Evolutionary conservation across 768 basidiomycete species (phyloP), one percentile per base, ranked within the genome.

Genomic region (Boletus coccyginus): DNA sequence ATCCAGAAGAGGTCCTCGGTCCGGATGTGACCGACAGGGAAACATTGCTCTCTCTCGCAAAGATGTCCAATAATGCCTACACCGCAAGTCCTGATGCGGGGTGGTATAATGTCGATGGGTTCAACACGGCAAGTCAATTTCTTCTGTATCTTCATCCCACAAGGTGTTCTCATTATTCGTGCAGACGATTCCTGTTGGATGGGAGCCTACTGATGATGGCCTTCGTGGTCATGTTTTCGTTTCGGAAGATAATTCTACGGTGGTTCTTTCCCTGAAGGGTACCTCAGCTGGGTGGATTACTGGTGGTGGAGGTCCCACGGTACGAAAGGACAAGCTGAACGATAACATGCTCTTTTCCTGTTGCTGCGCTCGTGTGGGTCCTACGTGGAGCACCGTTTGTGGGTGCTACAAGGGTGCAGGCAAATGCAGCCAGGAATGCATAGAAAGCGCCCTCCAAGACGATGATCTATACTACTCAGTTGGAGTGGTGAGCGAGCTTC

Each of bases 341-440:
- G 95, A 98, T 65, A 98, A 96, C 66, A 75, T 95, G n/a, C 74
- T 98, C 35, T 96, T 96, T 75, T 89, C 92, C 5, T 98, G 96
- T 72, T 98, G 96, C 71, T 98, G 96, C 65, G 95, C 94, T 3
- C 81, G 90, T 8, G 91, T 98, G n/a, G 92, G 90, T 35, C 91
- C 93, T 51, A 92, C 92, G 0, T 98, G 96, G 96, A 84, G 82
- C 19, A 80, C 96, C 0, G 96, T 97, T 1, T 98, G 96, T 68
- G 88, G 83, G 47, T 98, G 96, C 71, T 88, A 87, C 66, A 75
- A 84, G 8, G 83, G 91, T 2, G 74, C 80, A 14, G 83, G 85
- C 70, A 86, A 83, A 59, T 98, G 96, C 69, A 85, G 89, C 58
- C 82, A 87, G 61, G 78, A 79, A 5, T 98, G 96, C 70, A 63